These are phyloP conservation scores for Salvia hispanica DNA, from an alignment of 257 asterid species.

Conservation along the genomic window DNA sequence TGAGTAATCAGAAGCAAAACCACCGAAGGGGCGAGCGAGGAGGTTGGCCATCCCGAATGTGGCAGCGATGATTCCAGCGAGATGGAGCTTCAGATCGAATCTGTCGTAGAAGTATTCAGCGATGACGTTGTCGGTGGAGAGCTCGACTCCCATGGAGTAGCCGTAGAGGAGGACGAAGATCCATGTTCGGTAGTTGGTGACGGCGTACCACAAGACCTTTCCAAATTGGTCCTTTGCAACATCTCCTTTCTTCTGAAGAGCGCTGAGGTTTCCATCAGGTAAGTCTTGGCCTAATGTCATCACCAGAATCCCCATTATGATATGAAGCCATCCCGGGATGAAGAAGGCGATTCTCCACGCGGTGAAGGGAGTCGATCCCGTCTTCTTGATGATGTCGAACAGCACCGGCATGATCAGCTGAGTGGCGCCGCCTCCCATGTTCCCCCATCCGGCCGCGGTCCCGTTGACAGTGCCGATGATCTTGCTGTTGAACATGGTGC, in stretches of 20 bases:
- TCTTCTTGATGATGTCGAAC: constrained; percentile 39
- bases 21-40: constrained; percentile 60
- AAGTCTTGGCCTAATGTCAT: constrained; percentile 65
- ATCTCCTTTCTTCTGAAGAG: constrained; percentile 54
- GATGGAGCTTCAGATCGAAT: constrained; percentile 53
- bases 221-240: constrained; percentile 51
- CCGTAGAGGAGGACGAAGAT: constrained; percentile 63
- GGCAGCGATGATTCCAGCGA: constrained; percentile 64
- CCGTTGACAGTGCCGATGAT: constrained; percentile 63
- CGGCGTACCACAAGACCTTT: constrained; percentile 59
- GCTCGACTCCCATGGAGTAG: constrained; percentile 72
- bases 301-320: constrained; percentile 60
- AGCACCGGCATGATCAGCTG: constrained; percentile 70
- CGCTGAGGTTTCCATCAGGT: constrained; percentile 62
- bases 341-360: constrained; percentile 73
- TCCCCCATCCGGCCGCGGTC: constrained; percentile 73
- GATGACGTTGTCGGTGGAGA: constrained; percentile 58
- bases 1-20: constrained; percentile 50
- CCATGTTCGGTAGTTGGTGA: constrained; percentile 74
- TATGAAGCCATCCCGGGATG: constrained; percentile 64
- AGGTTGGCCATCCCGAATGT: constrained; percentile 64
- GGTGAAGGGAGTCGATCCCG: constrained; percentile 52
- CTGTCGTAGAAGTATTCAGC: constrained; percentile 70
- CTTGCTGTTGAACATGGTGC: constrained; percentile 54
- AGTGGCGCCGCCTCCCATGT: constrained; percentile 77